Evolutionary conservation across 139 green algal genomes (phyloP), one percentile per base, ranked within the genome.

Genomic region (Micromonas pusilla): DNA sequence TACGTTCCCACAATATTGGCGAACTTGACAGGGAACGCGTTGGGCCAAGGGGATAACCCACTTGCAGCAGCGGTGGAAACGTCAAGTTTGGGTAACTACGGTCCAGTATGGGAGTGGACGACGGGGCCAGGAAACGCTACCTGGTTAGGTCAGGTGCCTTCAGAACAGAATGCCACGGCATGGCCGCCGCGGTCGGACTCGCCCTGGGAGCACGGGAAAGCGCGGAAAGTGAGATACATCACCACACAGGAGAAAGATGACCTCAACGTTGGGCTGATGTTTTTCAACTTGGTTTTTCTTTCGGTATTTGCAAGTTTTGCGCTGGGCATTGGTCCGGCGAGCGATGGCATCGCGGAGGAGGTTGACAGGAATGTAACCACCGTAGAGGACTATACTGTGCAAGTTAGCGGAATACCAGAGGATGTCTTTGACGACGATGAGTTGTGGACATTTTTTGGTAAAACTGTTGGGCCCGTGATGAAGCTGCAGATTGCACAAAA

Each of bases 1-100:
- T 68, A 32, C 19, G 30, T 77, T 1, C 82, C 82, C 2, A 75
- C 79, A 34, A 86, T 86, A 38, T 60, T 79, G 16, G 70, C 76
- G 28, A 81, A 65, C 73, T 32, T 31, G 39, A 38, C 33, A 0
- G 81, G 77, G 38, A 77, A 72, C 73, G 76, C 34, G 64, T 66
- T 57, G 20, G 57, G 37, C 5, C 68, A 57, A 16, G 9, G 16
- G 45, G 45, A 9, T 9, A 16, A 57, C 16, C 45, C 45, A 16
- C 9, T 16, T 9, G 45, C 16, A 16, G 9, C 9, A 16, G 9
- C 16, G 9, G 16, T 57, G 9, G 45, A 57, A 57, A 16, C 9
- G 45, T 57, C 45, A 16, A 57, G 9, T 9, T 16, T 57, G 45
- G 45, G 45, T 57, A 57, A 57, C 45, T 57, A 23, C 45, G 45